A percentile compares a stretch with the other conserved stretches of the same genome.
Conservation (phyloP, 805 yeast genomes). For the Barnettozyma botsteinii region DNA sequence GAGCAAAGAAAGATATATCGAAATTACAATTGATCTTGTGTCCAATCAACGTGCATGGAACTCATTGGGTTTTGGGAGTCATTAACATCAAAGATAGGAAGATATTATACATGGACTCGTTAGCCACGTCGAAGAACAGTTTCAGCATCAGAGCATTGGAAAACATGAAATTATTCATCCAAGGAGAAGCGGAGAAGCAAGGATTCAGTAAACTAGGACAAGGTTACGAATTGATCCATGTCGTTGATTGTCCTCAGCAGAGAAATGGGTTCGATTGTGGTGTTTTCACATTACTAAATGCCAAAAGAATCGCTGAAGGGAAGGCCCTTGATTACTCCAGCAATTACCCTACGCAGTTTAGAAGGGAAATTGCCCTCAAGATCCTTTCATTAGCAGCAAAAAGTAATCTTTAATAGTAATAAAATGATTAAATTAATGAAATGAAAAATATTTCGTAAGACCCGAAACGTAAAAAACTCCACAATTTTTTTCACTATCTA, state of each 20-base stretch:
- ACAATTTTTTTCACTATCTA: no score
- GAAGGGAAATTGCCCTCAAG: conserved; percentile 40
- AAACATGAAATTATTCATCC: conserved; percentile 54
- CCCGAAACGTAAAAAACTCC: neutral
- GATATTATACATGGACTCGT: conserved; percentile 74
- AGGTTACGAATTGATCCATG: conserved; percentile 28
- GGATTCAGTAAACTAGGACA: conserved; percentile 28
- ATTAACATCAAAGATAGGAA: conserved; percentile 55
- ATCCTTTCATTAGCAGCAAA: conserved; percentile 11
- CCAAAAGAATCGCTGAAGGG: conserved; percentile 51
- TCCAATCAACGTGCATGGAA: conserved; percentile 77
- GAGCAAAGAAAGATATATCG: conserved; percentile 62
- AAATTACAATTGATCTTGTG: conserved; percentile 62
- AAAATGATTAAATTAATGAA: neutral
- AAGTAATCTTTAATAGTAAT: neutral
- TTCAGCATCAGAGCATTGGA: conserved; percentile 35
- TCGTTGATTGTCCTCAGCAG: conserved; percentile 69
- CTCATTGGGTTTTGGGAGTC: conserved; percentile 91
- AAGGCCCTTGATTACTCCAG: conserved; percentile 51
- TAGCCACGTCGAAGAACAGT: conserved; percentile 38
- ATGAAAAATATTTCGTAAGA: neutral
- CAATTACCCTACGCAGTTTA: conserved; percentile 58
- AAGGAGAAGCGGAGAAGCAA: conserved; percentile 56
- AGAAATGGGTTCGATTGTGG: conserved; percentile 93
- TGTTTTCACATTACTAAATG: conserved; percentile 80